These are phyloP conservation scores for Scleroderma citrinum DNA, from an alignment of 768 basidiomycete species.

Conservation along the genomic window DNA sequence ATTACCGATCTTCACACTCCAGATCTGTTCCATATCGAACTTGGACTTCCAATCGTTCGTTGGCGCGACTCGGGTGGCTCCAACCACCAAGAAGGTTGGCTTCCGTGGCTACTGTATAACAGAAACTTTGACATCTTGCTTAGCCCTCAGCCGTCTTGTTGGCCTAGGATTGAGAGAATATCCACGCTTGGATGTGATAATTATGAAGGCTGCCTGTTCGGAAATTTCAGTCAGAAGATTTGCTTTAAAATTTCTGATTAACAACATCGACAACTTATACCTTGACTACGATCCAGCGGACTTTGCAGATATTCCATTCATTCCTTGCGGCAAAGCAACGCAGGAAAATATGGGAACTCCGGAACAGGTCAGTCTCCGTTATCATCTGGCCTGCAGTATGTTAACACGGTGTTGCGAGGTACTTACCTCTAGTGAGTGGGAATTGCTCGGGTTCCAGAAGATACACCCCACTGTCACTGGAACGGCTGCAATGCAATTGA, in stretches of 20 bases:
- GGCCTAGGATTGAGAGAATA: constrained; percentile 55
- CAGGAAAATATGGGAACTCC: too few species aligned
- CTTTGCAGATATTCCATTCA: constrained; percentile 60
- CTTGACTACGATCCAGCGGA: constrained; percentile 42
- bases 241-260: constrained; percentile 76
- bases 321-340: constrained; percentile 70
- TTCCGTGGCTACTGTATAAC: too few species aligned
- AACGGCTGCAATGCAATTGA: constrained; percentile 51
- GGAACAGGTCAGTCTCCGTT: constrained; percentile 43
- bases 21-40: constrained; percentile 50
- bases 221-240: constrained; percentile 40
- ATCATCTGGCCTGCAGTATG: background rate
- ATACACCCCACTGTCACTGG: constrained; percentile 43
- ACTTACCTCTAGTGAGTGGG: constrained; percentile 57
- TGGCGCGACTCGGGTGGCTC: constrained; percentile 38
- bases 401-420: constrained; percentile 39
- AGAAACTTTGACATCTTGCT: background rate
- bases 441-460: constrained; percentile 62
- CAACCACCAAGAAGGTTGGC: background rate
- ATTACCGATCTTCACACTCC: constrained; percentile 75
- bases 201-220: constrained; percentile 45
- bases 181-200: constrained; percentile 58
- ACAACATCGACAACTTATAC: constrained; percentile 57
- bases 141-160: constrained; percentile 51
- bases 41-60: constrained; percentile 78